These are phyloP conservation scores for Boletus edulis DNA, from an alignment of 768 basidiomycete genomes.

Conservation along the genomic window DNA sequence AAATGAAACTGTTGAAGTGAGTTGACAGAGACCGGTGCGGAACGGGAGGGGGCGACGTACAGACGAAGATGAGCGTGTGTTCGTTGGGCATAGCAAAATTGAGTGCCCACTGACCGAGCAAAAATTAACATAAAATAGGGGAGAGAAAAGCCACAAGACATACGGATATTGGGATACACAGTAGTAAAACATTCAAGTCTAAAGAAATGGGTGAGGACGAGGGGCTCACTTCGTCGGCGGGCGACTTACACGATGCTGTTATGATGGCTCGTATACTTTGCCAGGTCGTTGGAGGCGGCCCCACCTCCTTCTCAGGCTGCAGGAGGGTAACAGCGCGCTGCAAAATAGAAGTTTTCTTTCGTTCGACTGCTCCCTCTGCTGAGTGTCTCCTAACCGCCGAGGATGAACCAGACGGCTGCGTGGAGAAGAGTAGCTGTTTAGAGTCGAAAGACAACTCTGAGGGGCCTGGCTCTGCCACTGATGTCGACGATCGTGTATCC, in stretches of 20 bases:
- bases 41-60: conserved; percentile 41
- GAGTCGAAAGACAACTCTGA: conserved; percentile 5
- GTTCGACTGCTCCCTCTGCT: not conserved
- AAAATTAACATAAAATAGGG: not conserved
- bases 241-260: conserved; percentile 52
- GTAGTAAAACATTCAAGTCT: conserved; percentile 71
- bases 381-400: conserved; percentile 13
- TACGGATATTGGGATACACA: conserved; percentile 71
- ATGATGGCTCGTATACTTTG: conserved; percentile 54
- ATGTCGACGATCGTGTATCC: conserved; percentile 9
- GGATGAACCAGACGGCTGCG: conserved; percentile 6
- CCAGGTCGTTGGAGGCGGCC: conserved; percentile 42
- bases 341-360: conserved; percentile 11
- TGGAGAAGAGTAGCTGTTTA: conserved; percentile 3
- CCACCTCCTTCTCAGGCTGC: conserved; percentile 37
- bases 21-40: not conserved
- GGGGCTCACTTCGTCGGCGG: not conserved
- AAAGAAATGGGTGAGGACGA: conserved; percentile 1
- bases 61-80: conserved; percentile 69
- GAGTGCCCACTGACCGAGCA: conserved; percentile 59
- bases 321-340: conserved; percentile 31
- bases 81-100: conserved; percentile 53
- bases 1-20: conserved; percentile 57
- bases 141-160: conserved; percentile 17
- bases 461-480: conserved; percentile 11